phyloP scores from a whole-genome alignment of 805 yeast species.

The Saturnispora quitensis region DNA sequence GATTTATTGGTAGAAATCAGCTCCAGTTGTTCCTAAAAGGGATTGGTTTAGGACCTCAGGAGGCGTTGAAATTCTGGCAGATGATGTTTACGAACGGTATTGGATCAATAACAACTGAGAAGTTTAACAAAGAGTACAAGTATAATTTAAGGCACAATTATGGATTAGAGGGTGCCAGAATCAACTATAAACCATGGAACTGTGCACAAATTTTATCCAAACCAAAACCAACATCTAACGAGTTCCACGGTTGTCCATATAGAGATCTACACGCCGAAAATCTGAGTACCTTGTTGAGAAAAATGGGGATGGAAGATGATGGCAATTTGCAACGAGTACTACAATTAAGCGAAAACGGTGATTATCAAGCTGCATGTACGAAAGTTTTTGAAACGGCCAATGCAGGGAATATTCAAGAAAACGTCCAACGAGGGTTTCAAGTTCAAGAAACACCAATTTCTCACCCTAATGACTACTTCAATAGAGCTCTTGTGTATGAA shows the following conservation, averaged over 20 bases:
- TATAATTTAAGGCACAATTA: slow-evolving; percentile 85
- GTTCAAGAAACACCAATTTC: slow-evolving; percentile 54
- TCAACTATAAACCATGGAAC: slow-evolving; percentile 77
- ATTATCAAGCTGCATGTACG: slow-evolving; percentile 82
- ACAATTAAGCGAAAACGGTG: slow-evolving; percentile 58
- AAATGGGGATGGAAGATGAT: slow-evolving; percentile 58
- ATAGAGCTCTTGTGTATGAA: slow-evolving; percentile 56
- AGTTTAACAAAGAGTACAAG: slow-evolving; percentile 78
- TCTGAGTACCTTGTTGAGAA: slow-evolving; percentile 44
- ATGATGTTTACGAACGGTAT: slow-evolving; percentile 48
- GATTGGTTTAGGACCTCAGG: slow-evolving; percentile 79
- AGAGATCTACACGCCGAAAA: slow-evolving; percentile 63
- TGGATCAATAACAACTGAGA: slow-evolving; percentile 52
- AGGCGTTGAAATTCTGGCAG: slow-evolving; percentile 81
- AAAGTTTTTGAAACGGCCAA: slow-evolving; percentile 74
- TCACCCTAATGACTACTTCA: slow-evolving; percentile 86
- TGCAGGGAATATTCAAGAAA: slow-evolving; percentile 31
- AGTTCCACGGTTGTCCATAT: slow-evolving; percentile 91
- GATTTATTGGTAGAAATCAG: slow-evolving; percentile 79
- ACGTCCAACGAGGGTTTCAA: slow-evolving; percentile 31
- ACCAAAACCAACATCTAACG: slow-evolving; percentile 58
- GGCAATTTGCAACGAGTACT: slow-evolving; percentile 43
- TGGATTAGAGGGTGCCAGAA: slow-evolving; percentile 86
- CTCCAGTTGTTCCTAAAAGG: slow-evolving; percentile 79
- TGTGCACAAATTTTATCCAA: slow-evolving; percentile 69